These are phyloP conservation scores for Tricholoma matsutake DNA, from an alignment of 768 basidiomycete species.

Conservation along the genomic window DNA sequence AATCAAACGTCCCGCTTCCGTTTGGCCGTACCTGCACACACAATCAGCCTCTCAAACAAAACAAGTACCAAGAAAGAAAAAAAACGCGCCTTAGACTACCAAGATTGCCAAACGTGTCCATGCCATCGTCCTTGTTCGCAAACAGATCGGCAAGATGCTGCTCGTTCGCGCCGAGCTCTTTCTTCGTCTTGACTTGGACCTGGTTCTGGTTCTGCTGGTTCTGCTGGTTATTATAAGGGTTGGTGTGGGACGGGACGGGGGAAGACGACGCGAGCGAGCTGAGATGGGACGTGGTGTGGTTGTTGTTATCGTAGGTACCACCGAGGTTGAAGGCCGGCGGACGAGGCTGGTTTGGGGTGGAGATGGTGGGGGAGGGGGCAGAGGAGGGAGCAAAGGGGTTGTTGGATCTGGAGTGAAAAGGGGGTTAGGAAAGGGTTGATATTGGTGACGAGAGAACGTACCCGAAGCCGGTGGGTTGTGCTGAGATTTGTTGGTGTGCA, in stretches of 20 bases:
- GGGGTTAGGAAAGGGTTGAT: conserved; percentile 9
- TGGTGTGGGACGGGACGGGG: conserved; percentile 36
- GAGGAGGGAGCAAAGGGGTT: conserved; percentile 83
- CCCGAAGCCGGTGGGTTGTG: conserved; percentile 79
- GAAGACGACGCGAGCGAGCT: conserved; percentile 37
- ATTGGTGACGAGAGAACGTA: conserved; percentile 27
- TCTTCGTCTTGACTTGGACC: conserved; percentile 39
- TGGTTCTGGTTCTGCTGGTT: conserved; percentile 27
- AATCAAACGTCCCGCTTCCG: conserved; percentile 46
- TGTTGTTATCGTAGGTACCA: conserved; percentile 66
- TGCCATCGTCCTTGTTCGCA: conserved; percentile 86
- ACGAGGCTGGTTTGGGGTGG: conserved; percentile 23
- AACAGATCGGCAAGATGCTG: conserved; percentile 79
- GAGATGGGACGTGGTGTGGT: conserved; percentile 44
- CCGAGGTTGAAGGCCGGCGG: conserved; percentile 64
- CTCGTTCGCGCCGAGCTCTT: conserved; percentile 55
- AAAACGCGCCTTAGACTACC: conserved; percentile 63
- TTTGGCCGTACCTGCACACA: conserved; percentile 51
- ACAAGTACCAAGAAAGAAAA: conserved; percentile 1
- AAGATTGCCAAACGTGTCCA: conserved; percentile 94
- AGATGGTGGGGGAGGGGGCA: conserved; percentile 28
- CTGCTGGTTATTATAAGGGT: conserved; percentile 21
- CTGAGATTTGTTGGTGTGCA: conserved; percentile 39
- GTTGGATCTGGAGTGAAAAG: conserved; percentile 65
- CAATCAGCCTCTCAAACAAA: not conserved